Evolutionary conservation across 805 yeast species (phyloP).

Genomic region (Vanderwaltozyma tropicalis): DNA sequence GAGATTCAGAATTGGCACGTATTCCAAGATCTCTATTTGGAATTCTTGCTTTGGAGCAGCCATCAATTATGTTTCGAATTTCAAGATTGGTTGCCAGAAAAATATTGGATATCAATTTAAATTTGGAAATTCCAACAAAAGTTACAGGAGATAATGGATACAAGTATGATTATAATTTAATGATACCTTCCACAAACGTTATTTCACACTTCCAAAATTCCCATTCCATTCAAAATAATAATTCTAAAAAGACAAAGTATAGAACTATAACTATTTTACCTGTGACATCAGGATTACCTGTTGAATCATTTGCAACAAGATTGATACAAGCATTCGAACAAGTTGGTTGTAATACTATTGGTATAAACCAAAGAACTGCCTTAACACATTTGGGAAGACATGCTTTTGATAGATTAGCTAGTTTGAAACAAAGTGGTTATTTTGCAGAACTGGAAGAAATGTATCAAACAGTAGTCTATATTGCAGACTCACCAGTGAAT

Average conservation of each 20-base stretch:
- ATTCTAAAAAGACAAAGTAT: conserved; percentile 30
- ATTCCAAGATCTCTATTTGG: conserved; percentile 87
- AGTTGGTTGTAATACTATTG: conserved; percentile 63
- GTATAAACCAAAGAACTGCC: conserved; percentile 75
- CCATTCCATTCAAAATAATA: conserved; percentile 9
- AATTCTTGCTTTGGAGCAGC: conserved; percentile 69
- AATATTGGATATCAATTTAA: conserved; percentile 9
- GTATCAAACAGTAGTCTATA: conserved; percentile 78
- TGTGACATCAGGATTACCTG: conserved; percentile 71
- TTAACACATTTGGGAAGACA: conserved; percentile 75
- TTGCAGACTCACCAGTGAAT: conserved; percentile 74
- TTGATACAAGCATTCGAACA: conserved; percentile 60
- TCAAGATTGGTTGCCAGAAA: conserved; percentile 75
- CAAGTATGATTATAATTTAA: conserved; percentile 22
- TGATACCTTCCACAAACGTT: conserved; percentile 25
- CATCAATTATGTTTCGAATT: conserved; percentile 83
- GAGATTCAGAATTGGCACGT: conserved; percentile 90
- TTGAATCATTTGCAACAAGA: conserved; percentile 68
- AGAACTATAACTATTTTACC: conserved; percentile 83
- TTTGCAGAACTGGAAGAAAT: conserved; percentile 86
- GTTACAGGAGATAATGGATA: conserved; percentile 10
- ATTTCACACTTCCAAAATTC: conserved; percentile 3
- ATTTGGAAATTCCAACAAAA: conserved; percentile 7
- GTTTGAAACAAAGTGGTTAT: conserved; percentile 76
- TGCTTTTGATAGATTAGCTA: conserved; percentile 84